Conservation (phyloP, 1,139 yeast species). For the Pichia cactophila region DNA sequence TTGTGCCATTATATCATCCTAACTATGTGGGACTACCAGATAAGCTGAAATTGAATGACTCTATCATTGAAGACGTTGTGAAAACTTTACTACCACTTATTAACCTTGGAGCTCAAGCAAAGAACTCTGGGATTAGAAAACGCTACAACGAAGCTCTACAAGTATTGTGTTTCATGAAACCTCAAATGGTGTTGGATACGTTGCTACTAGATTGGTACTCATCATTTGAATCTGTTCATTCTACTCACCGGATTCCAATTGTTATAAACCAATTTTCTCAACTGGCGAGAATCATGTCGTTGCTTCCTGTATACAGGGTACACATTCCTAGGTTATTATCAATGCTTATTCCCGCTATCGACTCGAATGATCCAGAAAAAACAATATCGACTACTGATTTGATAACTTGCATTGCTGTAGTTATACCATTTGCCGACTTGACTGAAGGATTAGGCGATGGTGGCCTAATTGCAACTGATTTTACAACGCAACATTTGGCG, state of each 20-base stretch:
- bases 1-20: slow-evolving; percentile 30
- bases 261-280: slow-evolving; percentile 65
- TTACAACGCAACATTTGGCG: slow-evolving; percentile 57
- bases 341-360: slow-evolving; percentile 73
- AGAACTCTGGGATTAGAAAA: slow-evolving; percentile 49
- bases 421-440: slow-evolving; percentile 62
- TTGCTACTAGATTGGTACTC: slow-evolving; percentile 74
- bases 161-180: slow-evolving; percentile 55
- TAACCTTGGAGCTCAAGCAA: slow-evolving; percentile 73
- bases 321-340: slow-evolving; percentile 71
- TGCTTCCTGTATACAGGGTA: slow-evolving; percentile 59
- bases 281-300: slow-evolving; percentile 60
- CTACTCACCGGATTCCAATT: slow-evolving; percentile 73
- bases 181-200: slow-evolving; percentile 55
- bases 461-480: slow-evolving; percentile 58
- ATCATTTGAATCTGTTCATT: slow-evolving; percentile 67
- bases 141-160: slow-evolving; percentile 57
- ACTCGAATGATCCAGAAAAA: slow-evolving; percentile 76
- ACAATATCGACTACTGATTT: slow-evolving; percentile 65
- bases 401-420: slow-evolving; percentile 63
- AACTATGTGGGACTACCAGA: slow-evolving; percentile 39
- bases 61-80: slow-evolving; percentile 44
- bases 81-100: slow-evolving; percentile 51
- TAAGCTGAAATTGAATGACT: slow-evolving; percentile 37
- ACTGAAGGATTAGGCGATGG: slow-evolving; percentile 36